phyloP scores from a whole-genome alignment of 352 stramenopile genomes.

The Phytopythium boreale region DNA sequence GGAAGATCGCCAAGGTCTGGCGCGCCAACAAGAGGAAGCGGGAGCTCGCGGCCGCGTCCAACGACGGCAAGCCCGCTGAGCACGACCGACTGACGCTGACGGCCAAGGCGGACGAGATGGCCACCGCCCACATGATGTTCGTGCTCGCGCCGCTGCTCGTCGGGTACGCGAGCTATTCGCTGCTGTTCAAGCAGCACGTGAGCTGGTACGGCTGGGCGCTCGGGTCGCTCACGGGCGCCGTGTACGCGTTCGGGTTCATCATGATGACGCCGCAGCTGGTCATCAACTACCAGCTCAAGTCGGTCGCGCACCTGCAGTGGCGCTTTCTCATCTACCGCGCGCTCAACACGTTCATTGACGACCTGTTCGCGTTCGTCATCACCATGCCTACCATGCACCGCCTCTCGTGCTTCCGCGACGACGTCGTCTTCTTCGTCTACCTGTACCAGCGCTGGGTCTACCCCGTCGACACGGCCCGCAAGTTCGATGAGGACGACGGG shows the following conservation, averaged over 20 bases:
- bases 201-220: slow-evolving; percentile 87
- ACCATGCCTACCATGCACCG: slow-evolving; percentile 90
- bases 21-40: slow-evolving; percentile 24
- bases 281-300: slow-evolving; percentile 93
- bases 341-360: slow-evolving; percentile 93
- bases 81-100: slow-evolving; percentile 37
- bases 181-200: slow-evolving; percentile 79
- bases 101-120: slow-evolving; percentile 72
- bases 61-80: slow-evolving; percentile 27
- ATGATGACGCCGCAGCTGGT: slow-evolving; percentile 92
- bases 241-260: slow-evolving; percentile 91
- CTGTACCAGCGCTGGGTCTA: slow-evolving; percentile 92
- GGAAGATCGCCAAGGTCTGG: slow-evolving; percentile 84
- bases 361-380: slow-evolving; percentile 91
- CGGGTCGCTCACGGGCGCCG: slow-evolving; percentile 79
- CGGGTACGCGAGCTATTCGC: slow-evolving; percentile 77
- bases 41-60: slow-evolving; percentile 5
- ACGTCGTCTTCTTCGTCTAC: slow-evolving; percentile 91
- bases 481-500: slow-evolving; percentile 43
- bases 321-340: slow-evolving; percentile 93
- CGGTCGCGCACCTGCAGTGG: slow-evolving; percentile 91
- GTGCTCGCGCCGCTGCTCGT: slow-evolving; percentile 69
- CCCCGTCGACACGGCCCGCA: slow-evolving; percentile 60
- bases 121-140: slow-evolving; percentile 82
- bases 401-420: slow-evolving; percentile 88